These are phyloP conservation scores for Cladosporium sp. DNA, from an alignment of 2,329 filamentous ascomycete species.

Conservation along the genomic window DNA sequence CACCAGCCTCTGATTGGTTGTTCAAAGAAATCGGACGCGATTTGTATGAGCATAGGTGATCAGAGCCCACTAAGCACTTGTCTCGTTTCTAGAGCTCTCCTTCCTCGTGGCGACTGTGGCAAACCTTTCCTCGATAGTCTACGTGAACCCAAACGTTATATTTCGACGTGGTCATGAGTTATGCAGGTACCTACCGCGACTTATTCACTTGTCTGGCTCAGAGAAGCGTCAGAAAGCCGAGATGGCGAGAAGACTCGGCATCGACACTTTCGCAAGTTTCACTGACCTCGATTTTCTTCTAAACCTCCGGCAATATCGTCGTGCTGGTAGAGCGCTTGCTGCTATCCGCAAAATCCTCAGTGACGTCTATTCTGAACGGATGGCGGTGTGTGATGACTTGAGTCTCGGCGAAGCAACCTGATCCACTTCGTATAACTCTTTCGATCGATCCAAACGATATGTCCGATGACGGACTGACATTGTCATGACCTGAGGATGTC, in stretches of 20 bases:
- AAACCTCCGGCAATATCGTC: background rate
- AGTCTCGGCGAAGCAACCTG: background rate
- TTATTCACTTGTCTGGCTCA: too few relatives aligned
- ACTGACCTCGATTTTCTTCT: background rate
- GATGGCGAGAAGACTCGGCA: conserved; percentile 1
- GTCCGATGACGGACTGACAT: conserved; percentile 6
- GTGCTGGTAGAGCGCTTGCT: conserved; percentile 6
- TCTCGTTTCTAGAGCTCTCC: too few relatives aligned
- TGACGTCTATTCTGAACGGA: conserved; percentile 8
- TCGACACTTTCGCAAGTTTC: background rate
- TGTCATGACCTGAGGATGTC: background rate
- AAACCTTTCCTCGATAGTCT: too few relatives aligned
- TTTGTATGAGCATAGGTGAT: too few relatives aligned
- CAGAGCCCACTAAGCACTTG: too few relatives aligned
- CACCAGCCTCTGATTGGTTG: too few relatives aligned
- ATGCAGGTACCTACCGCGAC: too few relatives aligned
- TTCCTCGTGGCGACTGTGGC: too few relatives aligned
- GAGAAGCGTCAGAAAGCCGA: conserved; percentile 1
- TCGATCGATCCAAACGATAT: background rate
- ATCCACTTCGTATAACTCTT: background rate
- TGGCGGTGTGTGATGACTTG: background rate
- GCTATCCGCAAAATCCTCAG: background rate
- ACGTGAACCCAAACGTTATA: too few relatives aligned
- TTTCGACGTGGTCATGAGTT: too few relatives aligned
- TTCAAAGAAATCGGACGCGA: too few relatives aligned